phyloP scores from a whole-genome alignment of 371 early-diverging fungal genomes.

The Basidiobolus heterosporus region DNA sequence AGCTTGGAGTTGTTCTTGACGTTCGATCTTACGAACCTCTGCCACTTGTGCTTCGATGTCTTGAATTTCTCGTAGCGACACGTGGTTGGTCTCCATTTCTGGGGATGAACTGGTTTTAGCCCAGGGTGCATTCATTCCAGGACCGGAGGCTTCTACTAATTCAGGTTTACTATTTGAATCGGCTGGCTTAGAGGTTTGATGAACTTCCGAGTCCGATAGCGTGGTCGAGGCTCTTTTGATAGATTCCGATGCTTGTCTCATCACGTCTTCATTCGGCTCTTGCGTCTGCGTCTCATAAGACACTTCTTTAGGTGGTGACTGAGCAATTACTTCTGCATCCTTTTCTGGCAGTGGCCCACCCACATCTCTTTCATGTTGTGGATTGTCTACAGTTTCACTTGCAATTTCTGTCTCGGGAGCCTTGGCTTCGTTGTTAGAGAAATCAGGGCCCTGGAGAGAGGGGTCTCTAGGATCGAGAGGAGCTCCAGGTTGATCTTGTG shows the following conservation, averaged over 20 bases:
- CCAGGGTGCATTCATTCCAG: conserved; percentile 19
- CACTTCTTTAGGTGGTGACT: too few species aligned
- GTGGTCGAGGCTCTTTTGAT: too few species aligned
- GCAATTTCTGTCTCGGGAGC: too few species aligned
- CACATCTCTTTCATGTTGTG: conserved; percentile 9
- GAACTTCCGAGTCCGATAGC: too few species aligned
- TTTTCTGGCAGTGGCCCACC: conserved; percentile 1
- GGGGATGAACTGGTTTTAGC: conserved; percentile 10
- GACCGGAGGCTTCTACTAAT: neutral
- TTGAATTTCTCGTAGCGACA: conserved; percentile 43
- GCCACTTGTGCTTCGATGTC: conserved; percentile 41
- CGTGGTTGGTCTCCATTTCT: conserved; percentile 6
- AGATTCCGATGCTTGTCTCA: too few species aligned
- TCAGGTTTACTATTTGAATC: too few species aligned
- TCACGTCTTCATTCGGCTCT: too few species aligned
- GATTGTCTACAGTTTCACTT: neutral
- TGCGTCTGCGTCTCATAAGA: too few species aligned
- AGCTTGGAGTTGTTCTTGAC: conserved; percentile 9
- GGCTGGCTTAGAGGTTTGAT: too few species aligned
- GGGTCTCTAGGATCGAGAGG: conserved; percentile 6
- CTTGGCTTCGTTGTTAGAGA: neutral
- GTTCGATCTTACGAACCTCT: conserved; percentile 17
- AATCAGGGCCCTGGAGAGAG: neutral
- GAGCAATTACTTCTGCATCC: too few species aligned
- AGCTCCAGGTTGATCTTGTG: neutral